Evolutionary conservation across 176 grass and related monocot genomes (phyloP), one percentile per base, ranked within the genome.

Genomic region (Thinopyrum elongatum): DNA sequence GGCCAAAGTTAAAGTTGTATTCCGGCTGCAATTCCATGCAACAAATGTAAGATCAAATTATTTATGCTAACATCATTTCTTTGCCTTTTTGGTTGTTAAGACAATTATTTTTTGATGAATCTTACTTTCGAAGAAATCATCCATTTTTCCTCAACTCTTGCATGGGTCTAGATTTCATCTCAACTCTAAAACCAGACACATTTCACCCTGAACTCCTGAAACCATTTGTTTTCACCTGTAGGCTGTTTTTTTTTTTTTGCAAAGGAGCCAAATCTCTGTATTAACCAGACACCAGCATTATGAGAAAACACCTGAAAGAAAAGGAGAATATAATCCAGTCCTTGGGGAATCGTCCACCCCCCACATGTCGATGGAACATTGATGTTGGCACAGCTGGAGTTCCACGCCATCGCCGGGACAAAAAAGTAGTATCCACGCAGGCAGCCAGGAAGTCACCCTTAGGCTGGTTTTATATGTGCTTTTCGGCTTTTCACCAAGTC

Each of bases 1-100:
- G 85, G 78, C 86, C 34, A 99, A 99, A 96, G 97, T 96, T 70
- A 99, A 99, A 89, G 94, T 94, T 76, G 97, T 96, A 82, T 96
- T 99, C 51, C 94, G 97, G 83, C 90, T 99, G 22, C 97, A 99
- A 79, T 94, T 99, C 84, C 90, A 99, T 85, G 97, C 97, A 25
- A 99, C 94, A 53, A 90, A 94, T 92, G 97, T 99, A 89, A 94
- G 94, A 71, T 90, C 30, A 65, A 6, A 65, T 90, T 25, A 81
- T 76, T 61, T 13, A 65, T 49, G 65, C 85, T 70, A 35, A 9
- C 65, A 26, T 8, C 28, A 79, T 83, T 95, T 70, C 7, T 77
- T 79, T 92, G 75, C 68, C 23, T 59, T 80, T 62, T 90, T 42
- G 65, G 62, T 44, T 81, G 80, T 86, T 44, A 23, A 19, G 27